Conservation (phyloP, 805 yeast genomes). For the Lipomyces yamadae region DNA sequence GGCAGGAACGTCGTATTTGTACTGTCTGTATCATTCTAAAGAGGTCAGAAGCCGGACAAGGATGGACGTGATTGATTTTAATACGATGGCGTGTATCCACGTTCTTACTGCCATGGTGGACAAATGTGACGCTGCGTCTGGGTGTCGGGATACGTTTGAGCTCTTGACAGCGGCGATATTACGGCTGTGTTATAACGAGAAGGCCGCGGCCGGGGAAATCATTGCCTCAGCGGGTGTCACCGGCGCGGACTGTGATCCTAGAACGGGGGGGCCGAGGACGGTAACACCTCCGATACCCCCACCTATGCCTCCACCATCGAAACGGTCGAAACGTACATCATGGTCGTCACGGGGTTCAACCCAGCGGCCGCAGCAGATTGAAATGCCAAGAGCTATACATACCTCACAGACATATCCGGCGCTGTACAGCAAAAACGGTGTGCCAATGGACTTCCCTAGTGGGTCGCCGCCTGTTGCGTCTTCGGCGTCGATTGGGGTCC, state of each 20-base stretch:
- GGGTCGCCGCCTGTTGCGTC: constrained; percentile 23
- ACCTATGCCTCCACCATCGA: constrained; percentile 38
- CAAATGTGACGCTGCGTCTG: constrained; percentile 76
- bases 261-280: constrained; percentile 12
- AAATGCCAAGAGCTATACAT: constrained; percentile 4
- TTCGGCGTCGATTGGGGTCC: constrained; percentile 8
- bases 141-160: constrained; percentile 73
- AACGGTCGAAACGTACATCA: constrained; percentile 22
- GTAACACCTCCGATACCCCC: constrained; percentile 36
- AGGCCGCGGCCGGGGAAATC: constrained; percentile 39
- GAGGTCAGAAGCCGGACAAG: constrained; percentile 55
- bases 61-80: constrained; percentile 56
- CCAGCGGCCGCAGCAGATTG: constrained; percentile 12
- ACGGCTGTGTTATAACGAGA: constrained; percentile 50
- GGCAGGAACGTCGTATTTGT: constrained; percentile 86
- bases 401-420: constrained; percentile 5
- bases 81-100: constrained; percentile 50
- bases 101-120: constrained; percentile 67
- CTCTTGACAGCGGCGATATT: constrained; percentile 73
- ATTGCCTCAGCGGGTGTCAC: constrained; percentile 23
- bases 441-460: constrained; percentile 7
- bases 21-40: constrained; percentile 73
- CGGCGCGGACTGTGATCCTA: constrained; percentile 12
- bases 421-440: neutral
- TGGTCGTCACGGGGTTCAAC: constrained; percentile 12